Percentiles rank a stretch among this genome's conserved stretches.
phyloP scores from a whole-genome alignment of 305 asterid species.

The Fraxinus dipetala region DNA sequence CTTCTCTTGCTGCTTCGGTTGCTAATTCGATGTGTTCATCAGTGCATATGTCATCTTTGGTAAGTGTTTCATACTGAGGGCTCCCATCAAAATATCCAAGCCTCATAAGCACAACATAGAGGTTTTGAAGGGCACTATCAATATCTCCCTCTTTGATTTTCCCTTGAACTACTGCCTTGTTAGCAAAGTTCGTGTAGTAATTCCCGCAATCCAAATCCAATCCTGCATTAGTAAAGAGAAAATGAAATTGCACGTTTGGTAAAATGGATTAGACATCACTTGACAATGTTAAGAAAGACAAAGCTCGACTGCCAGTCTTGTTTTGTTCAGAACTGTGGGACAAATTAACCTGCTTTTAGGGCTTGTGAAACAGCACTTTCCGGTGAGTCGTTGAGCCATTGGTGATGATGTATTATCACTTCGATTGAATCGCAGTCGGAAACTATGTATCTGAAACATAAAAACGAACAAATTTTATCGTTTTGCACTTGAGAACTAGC shows the following conservation, averaged over 20 bases:
- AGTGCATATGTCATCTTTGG: slow-evolving; percentile 24
- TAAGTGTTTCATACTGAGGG: slow-evolving; percentile 30
- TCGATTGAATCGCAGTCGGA: slow-evolving; percentile 41
- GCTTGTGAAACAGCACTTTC: slow-evolving; percentile 39
- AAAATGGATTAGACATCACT: not conserved
- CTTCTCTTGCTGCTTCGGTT: slow-evolving; percentile 39
- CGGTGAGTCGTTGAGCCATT: slow-evolving; percentile 26
- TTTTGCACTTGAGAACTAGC: not conserved
- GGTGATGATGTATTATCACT: slow-evolving; percentile 25
- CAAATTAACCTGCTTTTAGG: slow-evolving; percentile 32
- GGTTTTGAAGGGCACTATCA: slow-evolving; percentile 32
- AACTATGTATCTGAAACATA: slow-evolving; percentile 27
- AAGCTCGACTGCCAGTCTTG: not conserved
- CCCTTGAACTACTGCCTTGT: slow-evolving; percentile 31
- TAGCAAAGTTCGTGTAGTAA: slow-evolving; percentile 21
- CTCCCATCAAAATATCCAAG: slow-evolving; percentile 42
- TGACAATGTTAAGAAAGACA: not conserved
- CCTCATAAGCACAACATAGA: slow-evolving; percentile 35
- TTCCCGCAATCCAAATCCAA: slow-evolving; percentile 47
- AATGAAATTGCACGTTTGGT: not conserved
- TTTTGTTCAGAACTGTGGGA: not conserved
- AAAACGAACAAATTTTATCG: not conserved
- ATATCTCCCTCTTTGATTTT: slow-evolving; percentile 33
- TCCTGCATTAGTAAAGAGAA: slow-evolving; percentile 16
- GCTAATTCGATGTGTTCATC: slow-evolving; percentile 35